Percentiles rank a stretch among this genome's conserved stretches.
phyloP scores from a whole-genome alignment of 176 grass and related monocot species.

The Rhynchospora breviuscula region DNA sequence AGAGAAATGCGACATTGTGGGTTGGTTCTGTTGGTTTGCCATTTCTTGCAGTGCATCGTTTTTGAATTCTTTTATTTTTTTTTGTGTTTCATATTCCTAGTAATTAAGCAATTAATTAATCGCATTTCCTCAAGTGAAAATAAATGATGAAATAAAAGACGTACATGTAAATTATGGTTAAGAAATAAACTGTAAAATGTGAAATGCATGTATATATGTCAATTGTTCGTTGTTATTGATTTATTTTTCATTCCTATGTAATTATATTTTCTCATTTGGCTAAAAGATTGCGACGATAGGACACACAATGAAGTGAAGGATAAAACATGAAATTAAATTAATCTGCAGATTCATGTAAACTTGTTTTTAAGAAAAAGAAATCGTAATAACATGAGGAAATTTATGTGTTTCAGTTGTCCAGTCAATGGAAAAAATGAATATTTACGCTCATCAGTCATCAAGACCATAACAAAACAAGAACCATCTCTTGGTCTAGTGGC shows the following conservation, averaged over 20 bases:
- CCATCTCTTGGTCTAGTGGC: too few relatives aligned
- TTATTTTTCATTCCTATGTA: neutral
- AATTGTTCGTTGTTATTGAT: neutral
- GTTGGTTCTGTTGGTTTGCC: conserved; percentile 20
- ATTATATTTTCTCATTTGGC: neutral
- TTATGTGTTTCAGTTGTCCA: too few relatives aligned
- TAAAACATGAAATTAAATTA: too few relatives aligned
- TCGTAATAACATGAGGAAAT: too few relatives aligned
- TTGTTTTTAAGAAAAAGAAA: too few relatives aligned
- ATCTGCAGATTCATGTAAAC: too few relatives aligned
- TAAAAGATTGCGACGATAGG: neutral
- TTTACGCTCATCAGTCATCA: too few relatives aligned
- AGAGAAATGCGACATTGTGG: conserved; percentile 18
- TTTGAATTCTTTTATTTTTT: neutral
- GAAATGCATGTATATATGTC: neutral
- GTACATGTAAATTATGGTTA: neutral
- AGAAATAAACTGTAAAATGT: neutral
- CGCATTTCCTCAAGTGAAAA: neutral
- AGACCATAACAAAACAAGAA: too few relatives aligned
- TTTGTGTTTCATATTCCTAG: neutral
- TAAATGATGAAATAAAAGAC: neutral
- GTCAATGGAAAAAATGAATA: too few relatives aligned
- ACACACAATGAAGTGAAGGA: neutral
- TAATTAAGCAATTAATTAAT: neutral
- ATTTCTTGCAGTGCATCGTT: conserved; percentile 4